These are phyloP conservation scores for Penicillium roqueforti DNA, from an alignment of 495 filamentous ascomycete species.

Conservation along the genomic window DNA sequence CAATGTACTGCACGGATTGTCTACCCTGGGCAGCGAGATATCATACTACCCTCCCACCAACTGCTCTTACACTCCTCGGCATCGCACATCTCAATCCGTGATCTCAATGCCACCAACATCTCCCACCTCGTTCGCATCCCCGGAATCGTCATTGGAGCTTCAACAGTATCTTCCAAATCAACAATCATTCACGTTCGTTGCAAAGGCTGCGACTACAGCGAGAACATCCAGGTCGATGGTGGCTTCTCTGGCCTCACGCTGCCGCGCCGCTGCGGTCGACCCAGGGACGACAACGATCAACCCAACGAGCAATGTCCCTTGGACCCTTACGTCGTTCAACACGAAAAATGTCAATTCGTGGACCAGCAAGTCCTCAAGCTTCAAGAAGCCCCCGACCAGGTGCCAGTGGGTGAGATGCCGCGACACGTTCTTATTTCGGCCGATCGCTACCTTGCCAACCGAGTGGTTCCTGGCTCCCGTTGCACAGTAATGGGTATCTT, in stretches of 20 bases:
- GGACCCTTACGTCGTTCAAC: constrained; percentile 92
- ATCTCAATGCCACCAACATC: constrained; percentile 88
- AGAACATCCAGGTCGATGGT: constrained; percentile 67
- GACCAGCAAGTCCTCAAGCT: constrained; percentile 98
- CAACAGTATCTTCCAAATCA: constrained; percentile 92
- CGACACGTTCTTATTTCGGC: constrained; percentile 92
- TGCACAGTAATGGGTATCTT: constrained; percentile 97
- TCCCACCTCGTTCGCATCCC: constrained; percentile 93
- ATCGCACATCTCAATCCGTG: constrained; percentile 87
- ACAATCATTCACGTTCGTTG: constrained; percentile 84
- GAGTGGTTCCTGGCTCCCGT: constrained; percentile 90
- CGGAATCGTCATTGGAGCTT: constrained; percentile 96
- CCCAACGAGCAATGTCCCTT: constrained; percentile 72
- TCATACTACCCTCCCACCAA: constrained; percentile 79
- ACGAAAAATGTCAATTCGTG: constrained; percentile 93
- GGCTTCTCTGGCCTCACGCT: constrained; percentile 85
- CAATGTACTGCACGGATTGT: constrained; percentile 91
- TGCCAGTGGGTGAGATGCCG: constrained; percentile 94
- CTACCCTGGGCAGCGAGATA: constrained; percentile 66
- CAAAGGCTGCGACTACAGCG: constrained; percentile 73
- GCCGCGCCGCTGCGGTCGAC: constrained; percentile 69
- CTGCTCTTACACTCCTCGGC: constrained; percentile 91
- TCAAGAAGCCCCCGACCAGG: constrained; percentile 96
- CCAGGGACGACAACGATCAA: constrained; percentile 51
- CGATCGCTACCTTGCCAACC: constrained; percentile 92